These are phyloP conservation scores for Marasmius sp. DNA, from an alignment of 1,284 basidiomycete genomes.

Conservation along the genomic window DNA sequence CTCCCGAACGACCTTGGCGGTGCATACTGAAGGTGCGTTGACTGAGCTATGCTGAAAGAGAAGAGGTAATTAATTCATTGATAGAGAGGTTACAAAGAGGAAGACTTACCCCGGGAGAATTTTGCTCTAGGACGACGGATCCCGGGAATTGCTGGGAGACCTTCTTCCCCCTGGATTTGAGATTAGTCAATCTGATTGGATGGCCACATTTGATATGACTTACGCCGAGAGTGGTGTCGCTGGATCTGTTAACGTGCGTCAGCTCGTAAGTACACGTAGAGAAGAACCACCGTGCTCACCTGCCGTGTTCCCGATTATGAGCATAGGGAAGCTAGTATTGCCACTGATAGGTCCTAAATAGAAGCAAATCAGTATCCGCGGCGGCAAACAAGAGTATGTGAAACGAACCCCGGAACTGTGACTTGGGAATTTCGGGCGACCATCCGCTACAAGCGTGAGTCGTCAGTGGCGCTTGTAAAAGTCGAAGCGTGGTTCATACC, in stretches of 20 bases:
- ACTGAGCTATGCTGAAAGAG: slow-evolving; percentile 13
- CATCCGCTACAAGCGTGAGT: background rate
- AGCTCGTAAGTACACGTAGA: background rate
- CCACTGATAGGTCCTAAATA: slow-evolving; percentile 10
- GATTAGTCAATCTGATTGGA: background rate
- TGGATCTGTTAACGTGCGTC: slow-evolving; percentile 4
- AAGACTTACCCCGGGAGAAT: slow-evolving; percentile 12
- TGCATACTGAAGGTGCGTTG: slow-evolving; percentile 13
- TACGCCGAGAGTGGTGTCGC: slow-evolving; percentile 7
- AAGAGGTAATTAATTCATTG: too few relatives aligned
- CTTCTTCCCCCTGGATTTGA: background rate
- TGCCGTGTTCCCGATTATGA: slow-evolving; percentile 13
- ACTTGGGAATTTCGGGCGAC: slow-evolving; percentile 12
- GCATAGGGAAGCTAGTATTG: slow-evolving; percentile 14
- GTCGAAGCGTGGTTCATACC: background rate
- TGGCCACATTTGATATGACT: background rate
- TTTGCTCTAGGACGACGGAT: slow-evolving; percentile 14
- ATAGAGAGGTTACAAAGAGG: slow-evolving; percentile 2
- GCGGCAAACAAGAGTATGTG: background rate
- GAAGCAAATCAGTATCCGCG: background rate
- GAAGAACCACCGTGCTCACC: background rate
- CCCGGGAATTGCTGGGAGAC: slow-evolving; percentile 11
- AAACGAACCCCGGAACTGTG: slow-evolving; percentile 12
- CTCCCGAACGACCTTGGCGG: slow-evolving; percentile 4
- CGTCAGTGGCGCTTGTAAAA: background rate